These are phyloP conservation scores for Hypoxylon crocopeplum DNA, from an alignment of 495 filamentous ascomycete species.

Conservation along the genomic window DNA sequence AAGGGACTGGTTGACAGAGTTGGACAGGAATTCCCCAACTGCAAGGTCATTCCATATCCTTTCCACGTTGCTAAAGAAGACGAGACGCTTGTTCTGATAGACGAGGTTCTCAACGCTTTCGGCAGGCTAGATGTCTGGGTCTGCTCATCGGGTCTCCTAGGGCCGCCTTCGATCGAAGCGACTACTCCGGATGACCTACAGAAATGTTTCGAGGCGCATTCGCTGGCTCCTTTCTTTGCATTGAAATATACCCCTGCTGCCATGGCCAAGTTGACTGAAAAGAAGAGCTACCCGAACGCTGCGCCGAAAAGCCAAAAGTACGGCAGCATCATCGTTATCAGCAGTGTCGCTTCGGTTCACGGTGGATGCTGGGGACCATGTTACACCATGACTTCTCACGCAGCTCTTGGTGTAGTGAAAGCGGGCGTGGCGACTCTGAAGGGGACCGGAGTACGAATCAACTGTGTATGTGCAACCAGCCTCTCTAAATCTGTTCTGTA, in stretches of 20 bases:
- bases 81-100: conserved; percentile 64
- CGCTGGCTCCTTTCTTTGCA: conserved; percentile 66
- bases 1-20: conserved; percentile 43
- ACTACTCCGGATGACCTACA: conserved; percentile 61
- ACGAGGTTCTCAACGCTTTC: conserved; percentile 66
- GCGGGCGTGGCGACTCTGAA: conserved; percentile 64
- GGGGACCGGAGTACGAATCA: conserved; percentile 65
- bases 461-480: conserved; percentile 45
- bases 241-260: conserved; percentile 68
- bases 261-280: conserved; percentile 63
- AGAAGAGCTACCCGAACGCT: conserved; percentile 64
- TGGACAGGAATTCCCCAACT: conserved; percentile 53
- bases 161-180: conserved; percentile 60
- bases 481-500: no score
- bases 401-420: conserved; percentile 64
- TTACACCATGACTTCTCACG: conserved; percentile 65
- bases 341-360: conserved; percentile 61
- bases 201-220: conserved; percentile 63
- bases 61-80: conserved; percentile 62
- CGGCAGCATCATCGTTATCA: conserved; percentile 65
- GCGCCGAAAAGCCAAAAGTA: conserved; percentile 62
- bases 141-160: conserved; percentile 61
- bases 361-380: conserved; percentile 65
- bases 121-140: conserved; percentile 68
- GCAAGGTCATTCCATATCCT: conserved; percentile 65